A percentile compares a stretch with the other conserved stretches of the same genome.
Evolutionary conservation across 73 alveolate genomes (phyloP).

Genomic region (Paramecium biaurelia): DNA sequence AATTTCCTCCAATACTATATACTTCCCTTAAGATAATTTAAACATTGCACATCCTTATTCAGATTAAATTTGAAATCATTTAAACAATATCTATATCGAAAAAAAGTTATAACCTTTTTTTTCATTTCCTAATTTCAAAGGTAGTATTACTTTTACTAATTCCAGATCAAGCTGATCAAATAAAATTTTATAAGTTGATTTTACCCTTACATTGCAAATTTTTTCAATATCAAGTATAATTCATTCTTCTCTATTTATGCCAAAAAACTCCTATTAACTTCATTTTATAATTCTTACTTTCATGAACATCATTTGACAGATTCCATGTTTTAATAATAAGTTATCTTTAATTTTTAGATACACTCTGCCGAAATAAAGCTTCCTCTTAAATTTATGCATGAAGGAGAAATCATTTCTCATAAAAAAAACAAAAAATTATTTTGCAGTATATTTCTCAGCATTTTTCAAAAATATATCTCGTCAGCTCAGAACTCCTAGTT

Average conservation of each 20-base stretch:
- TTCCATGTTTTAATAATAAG: neutral
- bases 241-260: constrained; percentile 83
- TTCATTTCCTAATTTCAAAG: neutral
- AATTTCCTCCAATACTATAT: constrained; percentile 95
- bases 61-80: neutral
- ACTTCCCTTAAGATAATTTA: constrained; percentile 95
- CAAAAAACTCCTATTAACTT: constrained; percentile 70
- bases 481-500: neutral
- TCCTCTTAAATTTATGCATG: neutral
- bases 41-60: constrained; percentile 89
- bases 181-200: neutral
- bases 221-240: constrained; percentile 71
- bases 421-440: neutral
- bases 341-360: neutral
- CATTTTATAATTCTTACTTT: neutral
- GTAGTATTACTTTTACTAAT: neutral
- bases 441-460: neutral
- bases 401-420: neutral
- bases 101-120: constrained; percentile 6
- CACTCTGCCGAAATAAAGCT: neutral
- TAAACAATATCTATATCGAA: neutral
- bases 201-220: neutral
- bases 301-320: neutral
- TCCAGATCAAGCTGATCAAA: neutral
- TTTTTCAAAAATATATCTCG: neutral